phyloP scores from a whole-genome alignment of 23 red algal genomes.

The Agarophyton chilense region DNA sequence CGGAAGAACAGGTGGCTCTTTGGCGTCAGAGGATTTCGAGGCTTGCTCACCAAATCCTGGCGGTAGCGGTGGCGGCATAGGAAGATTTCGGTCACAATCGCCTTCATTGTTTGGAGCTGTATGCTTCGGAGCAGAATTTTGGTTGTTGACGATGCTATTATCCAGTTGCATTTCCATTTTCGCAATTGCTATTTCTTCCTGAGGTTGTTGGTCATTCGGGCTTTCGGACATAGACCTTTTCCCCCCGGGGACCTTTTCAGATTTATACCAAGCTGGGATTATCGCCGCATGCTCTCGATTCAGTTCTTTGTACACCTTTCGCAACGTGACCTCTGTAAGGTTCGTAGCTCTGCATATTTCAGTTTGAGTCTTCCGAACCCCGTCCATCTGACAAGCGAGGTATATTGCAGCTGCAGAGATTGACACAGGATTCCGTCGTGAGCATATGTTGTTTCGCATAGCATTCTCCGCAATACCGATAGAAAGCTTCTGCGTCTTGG shows the following conservation, averaged over 20 bases:
- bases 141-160: background rate
- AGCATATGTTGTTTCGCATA: conserved; percentile 55
- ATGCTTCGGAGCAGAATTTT: background rate
- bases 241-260: background rate
- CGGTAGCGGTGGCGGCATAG: conserved; percentile 31
- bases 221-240: background rate
- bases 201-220: background rate
- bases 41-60: conserved; percentile 20
- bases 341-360: conserved; percentile 73
- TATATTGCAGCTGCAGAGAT: conserved; percentile 77
- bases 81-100: background rate
- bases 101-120: background rate
- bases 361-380: conserved; percentile 71
- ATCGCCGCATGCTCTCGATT: conserved; percentile 32
- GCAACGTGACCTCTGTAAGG: conserved; percentile 79
- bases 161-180: background rate
- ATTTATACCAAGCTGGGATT: conserved; percentile 50
- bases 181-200: background rate
- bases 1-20: background rate
- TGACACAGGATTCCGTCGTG: conserved; percentile 67
- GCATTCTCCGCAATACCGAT: conserved; percentile 66
- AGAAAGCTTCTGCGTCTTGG: conserved; percentile 42
- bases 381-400: conserved; percentile 70
- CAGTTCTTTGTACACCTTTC: conserved; percentile 83
- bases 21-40: background rate